Conservation (phyloP, 192 early-diverging fungal species). For the Coemansia sp. region DNA sequence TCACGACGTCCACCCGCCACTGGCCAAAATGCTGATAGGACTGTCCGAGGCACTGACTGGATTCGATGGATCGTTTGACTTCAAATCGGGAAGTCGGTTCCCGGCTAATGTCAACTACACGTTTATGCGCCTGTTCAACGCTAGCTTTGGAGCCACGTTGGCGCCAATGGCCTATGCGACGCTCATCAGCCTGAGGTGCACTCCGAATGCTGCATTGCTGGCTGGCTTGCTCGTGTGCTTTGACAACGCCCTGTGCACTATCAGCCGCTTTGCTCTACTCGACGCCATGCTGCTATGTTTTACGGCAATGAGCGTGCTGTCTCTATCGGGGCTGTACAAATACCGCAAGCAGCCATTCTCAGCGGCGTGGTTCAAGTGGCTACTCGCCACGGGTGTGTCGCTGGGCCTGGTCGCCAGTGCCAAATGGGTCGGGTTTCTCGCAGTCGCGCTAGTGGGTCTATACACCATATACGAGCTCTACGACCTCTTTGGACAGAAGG, state of each 20-base stretch:
- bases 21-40: conserved; percentile 96
- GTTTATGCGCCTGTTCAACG: conserved; percentile 89
- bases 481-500: conserved; percentile 77
- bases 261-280: conserved; percentile 91
- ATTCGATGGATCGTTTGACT: conserved; percentile 86
- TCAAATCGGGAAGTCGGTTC: conserved; percentile 76
- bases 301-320: conserved; percentile 70
- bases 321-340: conserved; percentile 75
- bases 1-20: conserved; percentile 97
- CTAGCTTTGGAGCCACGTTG: conserved; percentile 84
- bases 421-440: conserved; percentile 98
- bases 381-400: conserved; percentile 82
- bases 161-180: conserved; percentile 93
- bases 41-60: conserved; percentile 81
- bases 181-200: conserved; percentile 72
- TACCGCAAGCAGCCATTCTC: conserved; percentile 80
- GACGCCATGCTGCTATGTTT: conserved; percentile 96
- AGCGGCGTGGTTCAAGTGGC: conserved; percentile 86
- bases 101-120: conserved; percentile 81
- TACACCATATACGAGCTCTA: conserved; percentile 95
- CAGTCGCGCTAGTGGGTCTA: conserved; percentile 86
- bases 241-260: conserved; percentile 66
- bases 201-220: conserved; percentile 66
- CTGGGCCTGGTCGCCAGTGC: conserved; percentile 87
- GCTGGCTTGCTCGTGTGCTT: conserved; percentile 81